Conservation (phyloP, 345 rosid genomes). For the Corchorus capsularis region DNA sequence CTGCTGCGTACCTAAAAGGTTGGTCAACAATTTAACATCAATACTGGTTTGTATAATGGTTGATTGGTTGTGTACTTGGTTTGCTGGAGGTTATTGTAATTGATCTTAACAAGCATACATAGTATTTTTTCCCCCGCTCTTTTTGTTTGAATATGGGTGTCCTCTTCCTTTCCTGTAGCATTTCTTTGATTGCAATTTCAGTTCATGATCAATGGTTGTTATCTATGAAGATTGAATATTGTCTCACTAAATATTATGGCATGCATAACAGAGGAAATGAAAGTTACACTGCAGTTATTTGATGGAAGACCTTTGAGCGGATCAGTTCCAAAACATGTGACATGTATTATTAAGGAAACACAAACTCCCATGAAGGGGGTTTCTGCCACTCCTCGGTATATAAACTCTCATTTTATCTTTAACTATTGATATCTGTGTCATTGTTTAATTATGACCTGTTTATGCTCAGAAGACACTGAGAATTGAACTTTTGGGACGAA, state of each 20-base stretch:
- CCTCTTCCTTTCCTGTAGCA: not conserved
- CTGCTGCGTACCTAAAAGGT: slow-evolving; percentile 80
- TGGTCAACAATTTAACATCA: slow-evolving; percentile 11
- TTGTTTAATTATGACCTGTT: slow-evolving; percentile 6
- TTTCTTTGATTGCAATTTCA: not conserved
- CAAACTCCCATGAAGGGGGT: slow-evolving; percentile 63
- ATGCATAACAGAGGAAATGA: slow-evolving; percentile 79
- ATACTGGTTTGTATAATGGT: not conserved
- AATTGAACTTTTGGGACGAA: not conserved
- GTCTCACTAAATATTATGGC: slow-evolving; percentile 5
- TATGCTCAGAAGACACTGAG: not conserved
- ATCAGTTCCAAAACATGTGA: slow-evolving; percentile 76
- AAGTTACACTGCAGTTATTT: slow-evolving; percentile 64
- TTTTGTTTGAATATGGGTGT: not conserved
- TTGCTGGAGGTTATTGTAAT: not conserved
- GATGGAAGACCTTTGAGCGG: slow-evolving; percentile 78
- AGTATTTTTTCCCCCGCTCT: not conserved
- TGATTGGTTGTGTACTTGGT: slow-evolving; percentile 12
- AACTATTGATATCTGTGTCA: not conserved
- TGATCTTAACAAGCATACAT: not conserved
- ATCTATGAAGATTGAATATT: not conserved
- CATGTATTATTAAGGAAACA: slow-evolving; percentile 72
- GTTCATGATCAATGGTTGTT: not conserved
- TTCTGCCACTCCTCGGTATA: slow-evolving; percentile 73
- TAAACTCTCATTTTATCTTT: not conserved